These are phyloP conservation scores for Aspergillus diversus DNA, from an alignment of 495 filamentous ascomycete species.

Conservation along the genomic window DNA sequence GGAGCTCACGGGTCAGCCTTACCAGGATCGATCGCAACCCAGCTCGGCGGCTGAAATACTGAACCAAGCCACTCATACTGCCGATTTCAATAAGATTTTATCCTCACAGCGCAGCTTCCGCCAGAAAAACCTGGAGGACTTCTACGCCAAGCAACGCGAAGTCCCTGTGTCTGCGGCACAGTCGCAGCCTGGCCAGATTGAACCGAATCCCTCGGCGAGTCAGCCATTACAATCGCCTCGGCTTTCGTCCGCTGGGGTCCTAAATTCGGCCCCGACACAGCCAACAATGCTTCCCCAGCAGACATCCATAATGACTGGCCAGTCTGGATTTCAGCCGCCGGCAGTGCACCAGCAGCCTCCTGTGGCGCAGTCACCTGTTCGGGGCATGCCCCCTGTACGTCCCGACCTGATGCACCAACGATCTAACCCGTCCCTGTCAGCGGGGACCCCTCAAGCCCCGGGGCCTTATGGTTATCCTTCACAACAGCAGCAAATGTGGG, in stretches of 20 bases:
- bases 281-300: slow-evolving; percentile 43
- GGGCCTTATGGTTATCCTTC: slow-evolving; percentile 52
- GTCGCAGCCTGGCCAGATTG: slow-evolving; percentile 53
- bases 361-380: slow-evolving; percentile 48
- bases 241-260: slow-evolving; percentile 40
- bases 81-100: slow-evolving; percentile 86
- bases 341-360: slow-evolving; percentile 42
- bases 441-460: slow-evolving; percentile 41
- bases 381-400: slow-evolving; percentile 45
- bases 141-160: slow-evolving; percentile 80
- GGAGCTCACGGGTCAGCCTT: slow-evolving; percentile 85
- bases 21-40: slow-evolving; percentile 82
- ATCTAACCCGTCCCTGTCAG: slow-evolving; percentile 44
- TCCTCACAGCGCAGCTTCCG: slow-evolving; percentile 75
- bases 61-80: slow-evolving; percentile 83
- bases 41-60: slow-evolving; percentile 82
- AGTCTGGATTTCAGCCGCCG: slow-evolving; percentile 39
- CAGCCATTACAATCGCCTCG: slow-evolving; percentile 51
- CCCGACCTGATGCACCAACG: slow-evolving; percentile 53
- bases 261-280: slow-evolving; percentile 44
- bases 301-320: slow-evolving; percentile 45
- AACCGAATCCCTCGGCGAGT: slow-evolving; percentile 51
- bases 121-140: slow-evolving; percentile 71
- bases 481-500: slow-evolving; percentile 56
- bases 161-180: slow-evolving; percentile 58